Conservation (phyloP, 345 rosid genomes). For the Linum lewisii region DNA sequence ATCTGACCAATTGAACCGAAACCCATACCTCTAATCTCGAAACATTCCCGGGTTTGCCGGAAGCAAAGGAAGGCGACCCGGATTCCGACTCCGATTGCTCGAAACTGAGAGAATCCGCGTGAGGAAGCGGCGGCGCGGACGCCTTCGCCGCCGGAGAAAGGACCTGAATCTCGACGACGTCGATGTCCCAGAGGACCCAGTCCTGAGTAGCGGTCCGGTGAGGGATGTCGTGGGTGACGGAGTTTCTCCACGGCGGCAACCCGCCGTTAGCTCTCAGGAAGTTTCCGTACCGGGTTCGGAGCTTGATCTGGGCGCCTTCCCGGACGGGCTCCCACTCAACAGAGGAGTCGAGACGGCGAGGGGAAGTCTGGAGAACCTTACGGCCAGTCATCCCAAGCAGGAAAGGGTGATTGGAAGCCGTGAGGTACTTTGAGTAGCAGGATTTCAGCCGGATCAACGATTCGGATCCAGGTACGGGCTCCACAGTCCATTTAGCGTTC, state of each 20-base stretch:
- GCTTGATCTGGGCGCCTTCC: slow-evolving; percentile 3
- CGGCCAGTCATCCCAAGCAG: slow-evolving; percentile 29
- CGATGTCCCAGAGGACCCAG: slow-evolving; percentile 6
- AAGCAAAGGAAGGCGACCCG: slow-evolving; percentile 34
- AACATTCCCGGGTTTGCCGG: slow-evolving; percentile 34
- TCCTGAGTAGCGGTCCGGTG: slow-evolving; percentile 9
- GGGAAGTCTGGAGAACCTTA: slow-evolving; percentile 19
- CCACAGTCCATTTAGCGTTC: slow-evolving; percentile 20
- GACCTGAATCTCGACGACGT: slow-evolving; percentile 3
- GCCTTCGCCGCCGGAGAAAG: background rate
- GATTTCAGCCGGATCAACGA: slow-evolving; percentile 19
- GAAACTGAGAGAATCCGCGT: slow-evolving; percentile 34
- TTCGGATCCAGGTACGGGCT: slow-evolving; percentile 14
- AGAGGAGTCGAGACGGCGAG: slow-evolving; percentile 3
- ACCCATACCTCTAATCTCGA: slow-evolving; percentile 59
- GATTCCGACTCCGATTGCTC: too few species aligned
- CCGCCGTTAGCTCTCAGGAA: slow-evolving; percentile 10
- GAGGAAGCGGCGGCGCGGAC: slow-evolving; percentile 3
- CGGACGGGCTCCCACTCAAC: slow-evolving; percentile 6
- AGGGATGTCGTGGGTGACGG: slow-evolving; percentile 6
- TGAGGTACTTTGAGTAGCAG: slow-evolving; percentile 23
- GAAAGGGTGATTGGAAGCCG: slow-evolving; percentile 27
- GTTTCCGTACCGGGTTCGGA: slow-evolving; percentile 3
- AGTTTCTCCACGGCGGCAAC: slow-evolving; percentile 7
- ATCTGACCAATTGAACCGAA: background rate